Conservation (phyloP, 208 protist species). For the Leishmania major region DNA sequence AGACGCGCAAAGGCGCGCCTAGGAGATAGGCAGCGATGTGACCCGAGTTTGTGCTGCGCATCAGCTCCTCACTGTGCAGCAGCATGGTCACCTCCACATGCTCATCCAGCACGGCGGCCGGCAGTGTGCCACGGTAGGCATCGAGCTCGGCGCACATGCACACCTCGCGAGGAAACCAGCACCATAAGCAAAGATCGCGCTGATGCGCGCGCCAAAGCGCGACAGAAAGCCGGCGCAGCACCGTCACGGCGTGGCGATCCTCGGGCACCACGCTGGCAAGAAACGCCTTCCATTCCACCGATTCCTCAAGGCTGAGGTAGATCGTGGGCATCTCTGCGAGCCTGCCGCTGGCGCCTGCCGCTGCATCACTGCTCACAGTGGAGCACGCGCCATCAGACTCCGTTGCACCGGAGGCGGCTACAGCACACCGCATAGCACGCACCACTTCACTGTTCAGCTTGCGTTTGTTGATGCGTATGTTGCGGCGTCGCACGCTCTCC, state of each 20-base stretch:
- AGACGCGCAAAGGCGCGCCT: conserved; percentile 67
- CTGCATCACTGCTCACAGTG: background rate
- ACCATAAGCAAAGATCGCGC: conserved; percentile 66
- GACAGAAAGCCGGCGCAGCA: conserved; percentile 51
- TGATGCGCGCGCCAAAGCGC: conserved; percentile 54
- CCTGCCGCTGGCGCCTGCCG: background rate
- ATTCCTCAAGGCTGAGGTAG: conserved; percentile 65
- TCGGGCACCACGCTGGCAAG: conserved; percentile 30
- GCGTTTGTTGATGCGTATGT: conserved; percentile 24
- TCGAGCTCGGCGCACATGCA: conserved; percentile 74
- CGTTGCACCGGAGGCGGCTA: background rate
- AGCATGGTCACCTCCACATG: conserved; percentile 67
- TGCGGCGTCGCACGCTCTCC: conserved; percentile 30
- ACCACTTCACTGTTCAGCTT: conserved; percentile 10
- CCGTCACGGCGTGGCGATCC: conserved; percentile 58
- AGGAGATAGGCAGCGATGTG: conserved; percentile 83
- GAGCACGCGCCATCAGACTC: background rate
- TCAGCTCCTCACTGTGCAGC: conserved; percentile 78
- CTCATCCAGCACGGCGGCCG: conserved; percentile 14
- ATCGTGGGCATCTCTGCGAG: conserved; percentile 35
- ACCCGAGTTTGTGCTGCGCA: conserved; percentile 85
- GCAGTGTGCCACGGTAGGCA: conserved; percentile 39
- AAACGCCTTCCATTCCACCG: conserved; percentile 70
- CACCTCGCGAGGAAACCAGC: conserved; percentile 68
- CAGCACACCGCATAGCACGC: conserved; percentile 10